These are phyloP conservation scores for Ceratobasidium sp. DNA, from an alignment of 1,284 basidiomycete genomes.

Conservation along the genomic window DNA sequence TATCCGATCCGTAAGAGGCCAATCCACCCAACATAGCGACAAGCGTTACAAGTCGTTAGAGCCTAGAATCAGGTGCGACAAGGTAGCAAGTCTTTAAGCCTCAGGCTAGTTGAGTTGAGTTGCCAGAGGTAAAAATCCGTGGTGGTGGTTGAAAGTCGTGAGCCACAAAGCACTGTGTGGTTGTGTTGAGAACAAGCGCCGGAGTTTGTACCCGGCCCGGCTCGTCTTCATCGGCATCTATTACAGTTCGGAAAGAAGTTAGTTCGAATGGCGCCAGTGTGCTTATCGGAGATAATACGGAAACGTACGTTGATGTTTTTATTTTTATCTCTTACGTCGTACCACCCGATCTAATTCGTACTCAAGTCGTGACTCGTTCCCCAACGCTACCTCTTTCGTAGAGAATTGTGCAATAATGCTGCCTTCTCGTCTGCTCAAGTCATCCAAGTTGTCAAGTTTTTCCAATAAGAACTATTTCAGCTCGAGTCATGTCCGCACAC, in stretches of 20 bases:
- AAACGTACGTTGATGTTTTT: neutral
- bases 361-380: neutral
- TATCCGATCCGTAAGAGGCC: constrained; percentile 79
- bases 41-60: neutral
- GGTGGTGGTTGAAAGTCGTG: neutral
- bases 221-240: neutral
- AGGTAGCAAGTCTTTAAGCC: neutral
- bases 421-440: neutral
- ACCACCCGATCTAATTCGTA: neutral
- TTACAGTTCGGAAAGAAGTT: neutral
- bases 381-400: constrained; percentile 12
- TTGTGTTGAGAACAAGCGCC: constrained; percentile 14
- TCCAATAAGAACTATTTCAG: neutral
- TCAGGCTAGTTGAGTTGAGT: neutral
- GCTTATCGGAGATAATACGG: constrained; percentile 7
- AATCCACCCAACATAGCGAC: constrained; percentile 71
- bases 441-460: neutral
- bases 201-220: neutral
- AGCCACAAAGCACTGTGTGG: constrained; percentile 9
- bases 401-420: constrained; percentile 25
- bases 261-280: constrained; percentile 14
- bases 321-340: neutral
- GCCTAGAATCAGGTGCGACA: neutral
- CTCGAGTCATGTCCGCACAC: constrained; percentile 16
- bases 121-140: neutral